Conservation (phyloP, 1,284 basidiomycete species). For the Meripilus lineatus region DNA sequence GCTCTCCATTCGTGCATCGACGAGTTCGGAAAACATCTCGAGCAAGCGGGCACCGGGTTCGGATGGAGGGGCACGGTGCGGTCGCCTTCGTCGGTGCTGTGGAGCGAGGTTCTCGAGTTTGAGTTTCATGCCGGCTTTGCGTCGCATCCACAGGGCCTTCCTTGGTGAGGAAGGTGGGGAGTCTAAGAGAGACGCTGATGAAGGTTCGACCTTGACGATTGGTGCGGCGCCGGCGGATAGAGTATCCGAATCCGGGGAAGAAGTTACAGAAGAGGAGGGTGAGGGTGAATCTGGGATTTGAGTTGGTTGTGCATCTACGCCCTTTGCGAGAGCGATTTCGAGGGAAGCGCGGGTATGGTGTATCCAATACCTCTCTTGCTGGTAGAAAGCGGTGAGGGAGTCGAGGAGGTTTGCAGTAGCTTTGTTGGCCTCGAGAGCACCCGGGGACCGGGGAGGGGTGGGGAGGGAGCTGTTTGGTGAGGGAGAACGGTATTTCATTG, state of each 20-base stretch:
- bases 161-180: constrained; percentile 17
- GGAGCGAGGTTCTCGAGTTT: constrained; percentile 40
- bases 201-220: constrained; percentile 22
- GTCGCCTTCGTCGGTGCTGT: constrained; percentile 23
- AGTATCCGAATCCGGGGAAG: constrained; percentile 15
- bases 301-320: constrained; percentile 25
- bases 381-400: constrained; percentile 59
- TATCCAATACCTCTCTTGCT: constrained; percentile 65
- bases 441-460: constrained; percentile 42
- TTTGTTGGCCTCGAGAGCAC: constrained; percentile 26
- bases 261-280: constrained; percentile 18
- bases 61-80: constrained; percentile 28
- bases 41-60: constrained; percentile 51
- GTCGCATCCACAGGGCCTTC: constrained; percentile 37
- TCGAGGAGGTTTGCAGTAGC: constrained; percentile 54
- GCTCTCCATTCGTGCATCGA: constrained; percentile 70
- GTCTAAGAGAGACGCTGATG: constrained; percentile 16
- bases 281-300: constrained; percentile 22
- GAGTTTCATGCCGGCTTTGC: constrained; percentile 45
- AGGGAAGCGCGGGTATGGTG: constrained; percentile 37
- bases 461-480: constrained; percentile 30
- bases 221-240: constrained; percentile 4
- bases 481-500: constrained; percentile 25
- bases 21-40: constrained; percentile 64
- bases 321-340: constrained; percentile 28